Evolutionary conservation across 179 eudicot genomes (phyloP).

Genomic region (Patellifolia procumbens): DNA sequence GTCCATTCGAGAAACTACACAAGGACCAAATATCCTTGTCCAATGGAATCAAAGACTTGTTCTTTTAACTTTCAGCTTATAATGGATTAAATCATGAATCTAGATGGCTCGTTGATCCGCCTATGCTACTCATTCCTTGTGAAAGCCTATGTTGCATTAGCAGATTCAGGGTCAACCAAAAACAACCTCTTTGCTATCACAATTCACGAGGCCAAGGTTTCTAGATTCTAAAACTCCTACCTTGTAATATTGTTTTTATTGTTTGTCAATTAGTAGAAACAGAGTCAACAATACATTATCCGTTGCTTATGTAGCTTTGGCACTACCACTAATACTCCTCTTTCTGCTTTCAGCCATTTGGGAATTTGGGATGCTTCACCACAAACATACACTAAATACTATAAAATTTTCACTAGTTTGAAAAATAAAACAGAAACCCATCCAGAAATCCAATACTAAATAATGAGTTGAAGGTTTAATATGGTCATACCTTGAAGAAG

Average conservation of each 20-base stretch:
- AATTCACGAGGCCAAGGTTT: neutral
- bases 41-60: neutral
- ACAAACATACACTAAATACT: neutral
- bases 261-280: neutral
- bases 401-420: neutral
- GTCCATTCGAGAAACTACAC: neutral
- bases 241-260: neutral
- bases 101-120: neutral
- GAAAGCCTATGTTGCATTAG: neutral
- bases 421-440: neutral
- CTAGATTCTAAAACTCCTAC: neutral
- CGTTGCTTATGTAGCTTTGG: neutral
- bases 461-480: neutral
- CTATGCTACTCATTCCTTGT: neutral
- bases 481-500: slow-evolving; percentile 48
- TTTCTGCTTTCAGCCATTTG: neutral
- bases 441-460: neutral
- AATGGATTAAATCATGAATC: neutral
- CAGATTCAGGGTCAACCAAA: neutral
- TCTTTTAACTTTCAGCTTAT: neutral
- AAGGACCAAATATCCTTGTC: neutral
- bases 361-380: neutral
- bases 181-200: neutral
- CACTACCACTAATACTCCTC: neutral
- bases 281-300: neutral